These are phyloP conservation scores for Veloporphyrellus conicus DNA, from an alignment of 1,284 basidiomycete species.

Conservation along the genomic window DNA sequence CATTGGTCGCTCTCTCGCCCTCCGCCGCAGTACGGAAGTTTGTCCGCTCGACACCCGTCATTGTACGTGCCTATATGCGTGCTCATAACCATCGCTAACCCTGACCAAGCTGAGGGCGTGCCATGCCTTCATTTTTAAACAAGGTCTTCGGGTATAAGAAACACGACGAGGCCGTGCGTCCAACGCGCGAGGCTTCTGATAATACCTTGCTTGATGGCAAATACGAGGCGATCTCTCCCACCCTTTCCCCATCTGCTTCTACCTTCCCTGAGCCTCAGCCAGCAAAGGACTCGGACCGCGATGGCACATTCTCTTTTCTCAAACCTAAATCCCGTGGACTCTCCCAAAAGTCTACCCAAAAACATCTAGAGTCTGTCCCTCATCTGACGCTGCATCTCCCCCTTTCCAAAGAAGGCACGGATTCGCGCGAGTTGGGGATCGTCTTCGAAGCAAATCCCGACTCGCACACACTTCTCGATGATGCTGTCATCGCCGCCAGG, in stretches of 20 bases:
- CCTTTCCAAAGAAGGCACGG: slow-evolving; percentile 45
- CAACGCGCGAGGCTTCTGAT: slow-evolving; percentile 37
- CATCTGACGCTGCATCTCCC: slow-evolving; percentile 61
- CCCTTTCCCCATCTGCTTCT: slow-evolving; percentile 44
- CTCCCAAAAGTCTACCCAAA: slow-evolving; percentile 29
- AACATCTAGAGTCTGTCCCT: slow-evolving; percentile 31
- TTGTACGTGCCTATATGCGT: neutral
- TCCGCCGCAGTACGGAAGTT: too few species aligned
- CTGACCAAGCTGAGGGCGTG: slow-evolving; percentile 6
- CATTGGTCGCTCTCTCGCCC: slow-evolving; percentile 7
- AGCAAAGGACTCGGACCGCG: slow-evolving; percentile 34
- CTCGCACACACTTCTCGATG: slow-evolving; percentile 42
- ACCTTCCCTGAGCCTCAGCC: slow-evolving; percentile 38
- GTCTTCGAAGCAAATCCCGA: slow-evolving; percentile 60
- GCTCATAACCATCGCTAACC: slow-evolving; percentile 10
- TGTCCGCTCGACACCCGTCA: too few species aligned
- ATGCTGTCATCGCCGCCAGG: slow-evolving; percentile 51
- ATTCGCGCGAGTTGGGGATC: slow-evolving; percentile 45
- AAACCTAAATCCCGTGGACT: slow-evolving; percentile 44
- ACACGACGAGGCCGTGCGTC: slow-evolving; percentile 42
- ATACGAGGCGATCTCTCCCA: slow-evolving; percentile 63
- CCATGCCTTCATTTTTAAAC: slow-evolving; percentile 71
- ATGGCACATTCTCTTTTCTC: slow-evolving; percentile 45
- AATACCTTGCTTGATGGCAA: slow-evolving; percentile 60
- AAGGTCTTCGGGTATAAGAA: slow-evolving; percentile 74